These are phyloP conservation scores for Ramichloridium luteum DNA, from an alignment of 2,329 filamentous ascomycete species.

Conservation along the genomic window DNA sequence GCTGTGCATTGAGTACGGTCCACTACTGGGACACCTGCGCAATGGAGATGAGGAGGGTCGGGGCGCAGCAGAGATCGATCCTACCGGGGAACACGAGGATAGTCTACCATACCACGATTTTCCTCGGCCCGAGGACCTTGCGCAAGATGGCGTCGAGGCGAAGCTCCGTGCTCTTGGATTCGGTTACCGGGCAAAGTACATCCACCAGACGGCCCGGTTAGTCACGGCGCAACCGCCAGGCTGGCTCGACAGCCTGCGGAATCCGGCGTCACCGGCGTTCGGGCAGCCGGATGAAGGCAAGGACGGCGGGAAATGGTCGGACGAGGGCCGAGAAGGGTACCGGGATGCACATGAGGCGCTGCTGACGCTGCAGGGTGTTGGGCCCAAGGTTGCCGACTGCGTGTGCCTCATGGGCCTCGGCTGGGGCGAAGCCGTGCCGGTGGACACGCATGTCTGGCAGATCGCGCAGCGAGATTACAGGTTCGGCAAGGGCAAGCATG, in stretches of 20 bases:
- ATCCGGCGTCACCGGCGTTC: conserved; percentile 58
- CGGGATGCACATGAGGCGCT: conserved; percentile 69
- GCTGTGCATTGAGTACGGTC: conserved; percentile 74
- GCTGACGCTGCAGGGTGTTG: conserved; percentile 71
- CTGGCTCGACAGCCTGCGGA: conserved; percentile 70
- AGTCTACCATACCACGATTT: conserved; percentile 97
- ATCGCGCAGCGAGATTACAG: conserved; percentile 94
- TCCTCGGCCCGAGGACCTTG: conserved; percentile 62
- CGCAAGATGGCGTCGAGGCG: conserved; percentile 60
- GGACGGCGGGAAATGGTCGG: conserved; percentile 36
- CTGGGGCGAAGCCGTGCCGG: conserved; percentile 88
- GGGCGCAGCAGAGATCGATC: too few species aligned
- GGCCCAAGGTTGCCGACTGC: conserved; percentile 93
- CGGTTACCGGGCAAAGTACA: conserved; percentile 88
- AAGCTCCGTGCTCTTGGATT: conserved; percentile 77
- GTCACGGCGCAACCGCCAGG: conserved; percentile 52
- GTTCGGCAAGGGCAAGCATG: conserved; percentile 70
- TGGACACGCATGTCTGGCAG: conserved; percentile 98
- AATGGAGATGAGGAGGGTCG: conserved; percentile 31
- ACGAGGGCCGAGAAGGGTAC: conserved; percentile 53
- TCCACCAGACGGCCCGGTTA: conserved; percentile 70
- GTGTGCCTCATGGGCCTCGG: conserved; percentile 92
- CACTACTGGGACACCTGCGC: conserved; percentile 58
- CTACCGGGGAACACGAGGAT: too few species aligned
- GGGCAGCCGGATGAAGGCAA: conserved; percentile 32